Conservation (phyloP, 2,329 filamentous ascomycete species). For the Kalmusia sp. region DNA sequence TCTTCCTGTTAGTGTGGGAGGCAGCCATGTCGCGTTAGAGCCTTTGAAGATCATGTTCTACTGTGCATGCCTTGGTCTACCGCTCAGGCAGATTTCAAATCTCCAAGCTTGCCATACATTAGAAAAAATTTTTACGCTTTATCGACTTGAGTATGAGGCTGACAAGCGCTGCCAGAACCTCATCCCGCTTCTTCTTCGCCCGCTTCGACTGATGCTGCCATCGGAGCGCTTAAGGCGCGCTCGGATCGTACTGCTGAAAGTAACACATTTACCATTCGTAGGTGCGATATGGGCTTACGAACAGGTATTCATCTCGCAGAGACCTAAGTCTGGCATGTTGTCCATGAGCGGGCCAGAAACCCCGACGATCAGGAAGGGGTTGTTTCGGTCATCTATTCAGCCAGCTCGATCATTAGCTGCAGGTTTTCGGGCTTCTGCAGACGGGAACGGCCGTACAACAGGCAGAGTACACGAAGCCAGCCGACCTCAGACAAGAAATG, state of each 20-base stretch:
- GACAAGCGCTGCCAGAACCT: conserved; percentile 64
- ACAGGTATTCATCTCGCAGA: conserved; percentile 41
- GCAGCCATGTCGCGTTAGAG: conserved; percentile 9
- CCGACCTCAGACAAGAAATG: conserved; percentile 32
- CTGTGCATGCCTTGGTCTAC: conserved; percentile 26
- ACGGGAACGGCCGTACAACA: conserved; percentile 20
- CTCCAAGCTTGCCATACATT: not conserved
- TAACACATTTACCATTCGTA: conserved; percentile 71
- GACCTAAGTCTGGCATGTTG: conserved; percentile 22
- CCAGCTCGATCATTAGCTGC: conserved; percentile 39
- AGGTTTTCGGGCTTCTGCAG: conserved; percentile 31
- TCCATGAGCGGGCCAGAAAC: conserved; percentile 45
- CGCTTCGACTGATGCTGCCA: conserved; percentile 72
- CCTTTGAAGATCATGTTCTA: conserved; percentile 11
- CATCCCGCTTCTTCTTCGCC: conserved; percentile 74
- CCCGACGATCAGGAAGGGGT: conserved; percentile 29
- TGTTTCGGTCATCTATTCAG: conserved; percentile 39
- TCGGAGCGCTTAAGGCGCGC: conserved; percentile 68
- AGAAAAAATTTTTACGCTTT: not conserved
- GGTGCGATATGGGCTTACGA: conserved; percentile 74
- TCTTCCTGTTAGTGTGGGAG: not conserved
- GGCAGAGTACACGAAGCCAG: conserved; percentile 23
- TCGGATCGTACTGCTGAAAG: conserved; percentile 65
- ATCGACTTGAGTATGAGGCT: conserved; percentile 31
- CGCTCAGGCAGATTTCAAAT: conserved; percentile 33